phyloP scores from a whole-genome alignment of 768 basidiomycete species.

The Tricholoma matsutake region DNA sequence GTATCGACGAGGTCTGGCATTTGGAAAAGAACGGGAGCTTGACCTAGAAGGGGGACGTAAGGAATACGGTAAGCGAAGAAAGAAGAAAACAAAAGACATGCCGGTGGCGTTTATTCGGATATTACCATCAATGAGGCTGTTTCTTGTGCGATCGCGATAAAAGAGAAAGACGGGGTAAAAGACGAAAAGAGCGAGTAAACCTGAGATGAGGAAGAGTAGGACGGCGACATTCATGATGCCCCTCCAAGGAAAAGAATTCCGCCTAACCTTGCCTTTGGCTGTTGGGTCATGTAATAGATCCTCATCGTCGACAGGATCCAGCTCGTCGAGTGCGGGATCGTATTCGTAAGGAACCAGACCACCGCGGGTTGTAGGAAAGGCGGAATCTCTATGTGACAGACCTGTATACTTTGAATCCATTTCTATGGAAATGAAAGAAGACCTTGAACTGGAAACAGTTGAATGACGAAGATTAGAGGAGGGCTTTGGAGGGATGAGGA shows the following conservation, averaged over 20 bases:
- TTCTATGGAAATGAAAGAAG: constrained; percentile 16
- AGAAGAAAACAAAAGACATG: constrained; percentile 18
- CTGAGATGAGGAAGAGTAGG: constrained; percentile 57
- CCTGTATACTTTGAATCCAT: constrained; percentile 13
- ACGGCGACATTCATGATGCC: constrained; percentile 65
- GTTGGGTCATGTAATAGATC: constrained; percentile 71
- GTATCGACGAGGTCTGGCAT: constrained; percentile 67
- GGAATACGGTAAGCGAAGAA: no score
- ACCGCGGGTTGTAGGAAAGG: constrained; percentile 21
- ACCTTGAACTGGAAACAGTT: constrained; percentile 13
- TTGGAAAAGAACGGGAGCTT: constrained; percentile 54
- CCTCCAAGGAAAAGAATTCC: constrained; percentile 40
- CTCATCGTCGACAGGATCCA: constrained; percentile 64
- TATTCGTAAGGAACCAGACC: constrained; percentile 68
- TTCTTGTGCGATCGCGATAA: constrained; percentile 36
- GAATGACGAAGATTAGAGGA: constrained; percentile 9
- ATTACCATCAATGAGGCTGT: constrained; percentile 56
- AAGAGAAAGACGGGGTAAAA: constrained; percentile 71
- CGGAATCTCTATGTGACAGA: constrained; percentile 9
- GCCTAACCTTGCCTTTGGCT: constrained; percentile 27
- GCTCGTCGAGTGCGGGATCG: constrained; percentile 57
- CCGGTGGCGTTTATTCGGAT: constrained; percentile 59
- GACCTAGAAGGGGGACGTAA: constrained; percentile 33
- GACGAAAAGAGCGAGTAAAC: constrained; percentile 72
- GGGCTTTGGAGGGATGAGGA: constrained; percentile 16